Evolutionary conservation across 2,329 filamentous ascomycete species (phyloP), one percentile per base, ranked within the genome.

Genomic region (Aspergillus novoparasiticus): DNA sequence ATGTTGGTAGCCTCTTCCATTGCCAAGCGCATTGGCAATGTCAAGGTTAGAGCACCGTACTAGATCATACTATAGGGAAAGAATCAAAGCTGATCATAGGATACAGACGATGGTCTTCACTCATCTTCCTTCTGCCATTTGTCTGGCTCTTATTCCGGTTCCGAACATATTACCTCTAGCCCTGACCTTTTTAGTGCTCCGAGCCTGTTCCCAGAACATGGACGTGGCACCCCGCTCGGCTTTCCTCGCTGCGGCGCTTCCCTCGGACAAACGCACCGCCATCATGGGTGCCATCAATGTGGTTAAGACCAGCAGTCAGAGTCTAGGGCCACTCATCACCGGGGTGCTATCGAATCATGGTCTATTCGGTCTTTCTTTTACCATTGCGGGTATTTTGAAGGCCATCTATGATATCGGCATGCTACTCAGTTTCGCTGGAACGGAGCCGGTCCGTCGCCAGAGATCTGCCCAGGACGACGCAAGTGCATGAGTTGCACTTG

Each of bases 41-140:
- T 87, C 39, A 81, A 81, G 71, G 75, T 77, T 68, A 6, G 26
- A 6, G 19, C 16, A 4, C 19, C 12, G 16, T 50, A 19, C 46
- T 30, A 3, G 26, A 19, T 19, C 16, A 16, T 50, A 14, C n/a
- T 2, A 4, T 10, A 16, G 26, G 8, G 14, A 30, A n/a, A 19
- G 16, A 9, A 41, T 14, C 39, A 50, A n/a, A 9, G 26, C 46
- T 51, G 4, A 51, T 51, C 16, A 32, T 34, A n/a, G 63, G 68
- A 64, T n/a, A 19, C 64, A 87, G 81, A 91, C 89, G 1, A 92
- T 92, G 90, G 89, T 90, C 10, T 90, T 91, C 71, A 91, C 89
- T 0, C 89, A 92, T 68, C 80, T 92, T 0, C 90, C 90, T 0
- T 90, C 89, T 0, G 82, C 89, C 9, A 76, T 92, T 30, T 89